Evolutionary conservation across 106 monocot genomes (phyloP).

Genomic region (Dioscorea dumetorum): DNA sequence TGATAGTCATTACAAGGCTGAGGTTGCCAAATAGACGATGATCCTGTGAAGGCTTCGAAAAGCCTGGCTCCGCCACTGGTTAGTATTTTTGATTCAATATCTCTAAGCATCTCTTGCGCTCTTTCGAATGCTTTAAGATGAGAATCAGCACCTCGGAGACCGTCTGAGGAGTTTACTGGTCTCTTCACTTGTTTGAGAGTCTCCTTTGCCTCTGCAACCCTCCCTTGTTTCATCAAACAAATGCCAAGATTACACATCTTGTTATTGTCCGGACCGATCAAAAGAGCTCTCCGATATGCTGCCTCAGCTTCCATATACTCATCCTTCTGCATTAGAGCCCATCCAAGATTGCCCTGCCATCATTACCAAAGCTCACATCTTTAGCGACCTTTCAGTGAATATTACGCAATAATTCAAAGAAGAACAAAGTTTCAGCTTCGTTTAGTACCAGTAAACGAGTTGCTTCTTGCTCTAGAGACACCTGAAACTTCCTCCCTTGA

Average conservation of each 20-base stretch:
- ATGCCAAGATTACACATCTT: constrained; percentile 98
- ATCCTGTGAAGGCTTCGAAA: constrained; percentile 34
- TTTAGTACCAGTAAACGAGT: constrained; percentile 55
- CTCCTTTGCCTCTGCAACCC: constrained; percentile 66
- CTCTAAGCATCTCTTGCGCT: constrained; percentile 84
- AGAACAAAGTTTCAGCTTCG: background rate
- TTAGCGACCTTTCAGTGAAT: no score
- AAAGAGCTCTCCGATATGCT: constrained; percentile 65
- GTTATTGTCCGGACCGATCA: constrained; percentile 83
- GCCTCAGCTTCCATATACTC: constrained; percentile 73
- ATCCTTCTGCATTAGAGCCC: constrained; percentile 95
- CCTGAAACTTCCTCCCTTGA: constrained; percentile 90
- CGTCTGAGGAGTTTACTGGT: constrained; percentile 32
- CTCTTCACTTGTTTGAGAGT: constrained; percentile 54
- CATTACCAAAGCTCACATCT: no score
- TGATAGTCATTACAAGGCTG: constrained; percentile 60
- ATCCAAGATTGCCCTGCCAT: constrained; percentile 79
- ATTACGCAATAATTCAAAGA: no score
- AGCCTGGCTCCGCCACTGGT: constrained; percentile 14
- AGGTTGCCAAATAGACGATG: constrained; percentile 70
- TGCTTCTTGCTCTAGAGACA: constrained; percentile 89
- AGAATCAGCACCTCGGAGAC: constrained; percentile 64
- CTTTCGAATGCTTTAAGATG: constrained; percentile 88
- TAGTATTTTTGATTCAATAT: constrained; percentile 45
- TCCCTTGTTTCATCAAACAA: constrained; percentile 92